Evolutionary conservation across 345 rosid species (phyloP), one percentile per base, ranked within the genome.

Genomic region (Citrus unshiu): DNA sequence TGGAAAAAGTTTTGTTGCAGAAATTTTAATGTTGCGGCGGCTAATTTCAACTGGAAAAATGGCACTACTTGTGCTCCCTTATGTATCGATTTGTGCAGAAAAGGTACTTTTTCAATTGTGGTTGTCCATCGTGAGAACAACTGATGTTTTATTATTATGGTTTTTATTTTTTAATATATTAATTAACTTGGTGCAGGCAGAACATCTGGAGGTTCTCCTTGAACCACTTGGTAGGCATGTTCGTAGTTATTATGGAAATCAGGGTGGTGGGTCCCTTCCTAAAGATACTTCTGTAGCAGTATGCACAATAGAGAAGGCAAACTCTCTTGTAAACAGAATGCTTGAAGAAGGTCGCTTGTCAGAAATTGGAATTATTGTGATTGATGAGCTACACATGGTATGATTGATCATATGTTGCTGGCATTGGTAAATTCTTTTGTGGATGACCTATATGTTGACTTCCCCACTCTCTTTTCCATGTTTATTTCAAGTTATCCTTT

Each of bases 361-460:
- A 51, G 98, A 92, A 90, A 86, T 95, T 84, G 99, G 97, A 86
- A 92, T 93, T 70, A 88, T 93, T 74, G 98, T 95, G 89, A 95
- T 93, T 78, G 99, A 95, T 88, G 99, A 95, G 84, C 85, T 95
- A 54, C 99, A 95, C 86, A 95, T 93, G 99, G 99, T 95, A 93
- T 78, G 66, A 77, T 51, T 37, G 18, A 37, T 75, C 59, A 58
- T 19, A 59, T 43, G 6, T 73, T 82, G 37, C 32, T 32, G 64
- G n/a, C 25, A 56, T 67, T 67, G 16, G 37, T 67, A 66, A 30
- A 9, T 49, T 8, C 8, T 77, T 12, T 64, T 84, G 39, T 73
- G 64, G 57, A 72, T 22, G 29, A 75, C 51, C 61, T 84, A 62
- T 68, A 74, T 74, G 63, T 65, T 67, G 32, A 37, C 39, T 34